Conservation (phyloP, 2,329 filamentous ascomycete species). For the Claviceps sp. region DNA sequence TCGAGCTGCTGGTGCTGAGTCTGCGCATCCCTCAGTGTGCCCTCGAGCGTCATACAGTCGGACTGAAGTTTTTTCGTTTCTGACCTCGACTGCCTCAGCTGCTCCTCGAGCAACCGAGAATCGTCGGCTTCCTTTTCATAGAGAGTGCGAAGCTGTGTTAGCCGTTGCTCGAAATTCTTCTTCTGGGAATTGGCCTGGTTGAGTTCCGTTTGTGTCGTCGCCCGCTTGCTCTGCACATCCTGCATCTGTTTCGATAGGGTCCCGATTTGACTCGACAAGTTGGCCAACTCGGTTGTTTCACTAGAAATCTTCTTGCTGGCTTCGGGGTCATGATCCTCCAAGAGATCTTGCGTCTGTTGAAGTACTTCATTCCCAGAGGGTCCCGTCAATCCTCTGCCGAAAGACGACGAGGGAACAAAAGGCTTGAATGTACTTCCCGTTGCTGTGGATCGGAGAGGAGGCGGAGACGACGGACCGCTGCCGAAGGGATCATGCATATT, state of each 20-base stretch:
- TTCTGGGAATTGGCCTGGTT: conserved; percentile 76
- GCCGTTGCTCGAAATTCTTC: conserved; percentile 77
- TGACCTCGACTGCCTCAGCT: conserved; percentile 58
- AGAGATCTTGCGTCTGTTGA: conserved; percentile 56
- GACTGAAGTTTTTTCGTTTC: conserved; percentile 76
- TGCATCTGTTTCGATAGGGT: conserved; percentile 89
- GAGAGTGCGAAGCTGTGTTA: conserved; percentile 71
- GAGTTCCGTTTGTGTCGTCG: conserved; percentile 66
- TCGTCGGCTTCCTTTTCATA: conserved; percentile 91
- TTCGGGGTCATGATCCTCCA: conserved; percentile 83
- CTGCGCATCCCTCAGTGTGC: conserved; percentile 66
- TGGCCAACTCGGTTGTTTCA: conserved; percentile 85
- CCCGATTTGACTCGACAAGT: conserved; percentile 89
- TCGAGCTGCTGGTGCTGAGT: conserved; percentile 67
- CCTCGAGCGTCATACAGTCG: conserved; percentile 74
- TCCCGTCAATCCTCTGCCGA: conserved; percentile 68
- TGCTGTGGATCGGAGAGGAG: conserved; percentile 37
- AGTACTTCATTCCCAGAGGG: conserved; percentile 57
- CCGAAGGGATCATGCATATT: conserved; percentile 49
- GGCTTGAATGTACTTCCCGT: conserved; percentile 59
- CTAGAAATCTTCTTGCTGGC: conserved; percentile 76
- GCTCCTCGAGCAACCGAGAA: conserved; percentile 73
- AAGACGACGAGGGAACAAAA: conserved; percentile 84
- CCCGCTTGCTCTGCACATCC: conserved; percentile 73
- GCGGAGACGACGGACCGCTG: conserved; percentile 42